Conservation (phyloP, 352 stramenopile genomes). For the Globisporangium cylindrosporum region DNA sequence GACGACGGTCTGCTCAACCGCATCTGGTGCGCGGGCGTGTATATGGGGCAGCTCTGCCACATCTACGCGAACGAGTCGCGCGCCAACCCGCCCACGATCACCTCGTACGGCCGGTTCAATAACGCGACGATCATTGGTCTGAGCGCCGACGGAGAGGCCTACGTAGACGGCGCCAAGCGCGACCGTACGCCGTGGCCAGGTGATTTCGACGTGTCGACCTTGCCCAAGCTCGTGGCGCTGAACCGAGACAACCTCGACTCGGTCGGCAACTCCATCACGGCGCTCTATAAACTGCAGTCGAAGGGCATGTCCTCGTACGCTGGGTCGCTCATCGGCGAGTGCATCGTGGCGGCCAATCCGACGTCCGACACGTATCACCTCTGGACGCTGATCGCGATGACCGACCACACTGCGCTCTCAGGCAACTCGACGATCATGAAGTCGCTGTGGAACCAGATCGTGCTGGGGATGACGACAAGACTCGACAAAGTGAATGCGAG, state of each 20-base stretch:
- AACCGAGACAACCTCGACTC: conserved; percentile 36
- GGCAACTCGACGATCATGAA: conserved; percentile 21
- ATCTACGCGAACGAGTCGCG: conserved; percentile 33
- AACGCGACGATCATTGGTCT: neutral
- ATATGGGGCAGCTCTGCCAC: conserved; percentile 36
- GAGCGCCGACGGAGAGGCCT: neutral
- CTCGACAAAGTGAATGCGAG: neutral
- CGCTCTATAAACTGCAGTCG: conserved; percentile 13
- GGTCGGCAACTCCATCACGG: conserved; percentile 26
- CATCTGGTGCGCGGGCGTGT: conserved; percentile 38
- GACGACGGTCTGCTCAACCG: conserved; percentile 42
- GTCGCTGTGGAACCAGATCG: conserved; percentile 2
- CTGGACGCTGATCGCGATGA: conserved; percentile 36
- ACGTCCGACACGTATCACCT: conserved; percentile 43
- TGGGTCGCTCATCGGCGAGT: neutral
- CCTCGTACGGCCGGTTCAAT: neutral
- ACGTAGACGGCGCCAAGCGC: neutral
- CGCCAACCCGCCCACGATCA: neutral
- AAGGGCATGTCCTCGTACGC: neutral
- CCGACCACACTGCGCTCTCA: conserved; percentile 27
- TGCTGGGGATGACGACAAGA: neutral
- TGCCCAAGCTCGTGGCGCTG: conserved; percentile 26
- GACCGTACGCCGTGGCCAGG: conserved; percentile 23
- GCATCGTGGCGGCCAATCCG: conserved; percentile 8
- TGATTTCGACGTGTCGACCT: conserved; percentile 27